Conservation (phyloP, 2,329 filamentous ascomycete genomes). For the Beauveria varroae region DNA sequence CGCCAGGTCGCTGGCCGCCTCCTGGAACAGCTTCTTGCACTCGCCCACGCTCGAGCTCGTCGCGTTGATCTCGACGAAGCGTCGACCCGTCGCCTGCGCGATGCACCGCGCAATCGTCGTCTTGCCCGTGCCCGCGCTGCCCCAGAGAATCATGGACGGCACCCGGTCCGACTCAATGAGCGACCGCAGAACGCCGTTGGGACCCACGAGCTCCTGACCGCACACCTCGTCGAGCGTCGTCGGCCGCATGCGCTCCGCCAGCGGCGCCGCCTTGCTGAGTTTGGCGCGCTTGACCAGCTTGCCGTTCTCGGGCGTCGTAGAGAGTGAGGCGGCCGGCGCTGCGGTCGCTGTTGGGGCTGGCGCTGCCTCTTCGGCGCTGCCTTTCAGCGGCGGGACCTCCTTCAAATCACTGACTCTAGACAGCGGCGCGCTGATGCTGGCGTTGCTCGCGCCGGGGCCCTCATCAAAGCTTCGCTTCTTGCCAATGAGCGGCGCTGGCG, state of each 20-base stretch:
- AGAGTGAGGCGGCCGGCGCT: neutral
- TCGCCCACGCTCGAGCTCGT: constrained; percentile 82
- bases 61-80: constrained; percentile 94
- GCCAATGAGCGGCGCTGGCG: constrained; percentile 27
- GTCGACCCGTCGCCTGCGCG: constrained; percentile 69
- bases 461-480: constrained; percentile 48
- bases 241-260: constrained; percentile 92
- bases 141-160: constrained; percentile 95
- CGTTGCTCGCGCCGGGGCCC: constrained; percentile 35
- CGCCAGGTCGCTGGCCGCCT: constrained; percentile 70
- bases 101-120: constrained; percentile 91
- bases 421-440: constrained; percentile 10
- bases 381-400: neutral
- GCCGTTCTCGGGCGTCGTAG: constrained; percentile 21
- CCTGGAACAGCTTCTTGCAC: constrained; percentile 84
- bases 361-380: neutral
- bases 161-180: constrained; percentile 81
- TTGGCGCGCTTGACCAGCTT: constrained; percentile 57
- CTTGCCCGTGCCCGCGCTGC: constrained; percentile 72
- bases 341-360: constrained; percentile 1
- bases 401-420: neutral
- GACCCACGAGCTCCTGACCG: constrained; percentile 86
- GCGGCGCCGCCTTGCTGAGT: constrained; percentile 64
- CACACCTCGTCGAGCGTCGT: constrained; percentile 75
- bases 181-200: constrained; percentile 72